phyloP scores from a whole-genome alignment of 1,284 basidiomycete genomes.

The Pyrrhoderma lamaoense region DNA sequence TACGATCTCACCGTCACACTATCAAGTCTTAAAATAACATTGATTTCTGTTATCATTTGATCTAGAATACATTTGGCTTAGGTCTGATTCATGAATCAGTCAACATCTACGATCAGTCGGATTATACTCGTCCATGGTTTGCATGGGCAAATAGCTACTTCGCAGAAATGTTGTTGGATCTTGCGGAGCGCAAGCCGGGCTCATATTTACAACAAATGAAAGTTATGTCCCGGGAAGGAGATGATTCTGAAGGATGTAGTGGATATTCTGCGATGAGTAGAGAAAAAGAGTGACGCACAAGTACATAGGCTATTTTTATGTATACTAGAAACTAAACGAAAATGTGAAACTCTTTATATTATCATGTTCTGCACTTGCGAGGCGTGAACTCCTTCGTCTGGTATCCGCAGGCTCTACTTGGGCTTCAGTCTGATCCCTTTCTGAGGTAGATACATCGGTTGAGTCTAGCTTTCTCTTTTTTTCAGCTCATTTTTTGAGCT shows the following conservation, averaged over 20 bases:
- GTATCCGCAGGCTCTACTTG: not conserved
- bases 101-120: slow-evolving; percentile 48
- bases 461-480: too few relatives aligned
- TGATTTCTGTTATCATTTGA: not conserved
- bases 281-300: too few relatives aligned
- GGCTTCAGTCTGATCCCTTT: not conserved
- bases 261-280: too few relatives aligned
- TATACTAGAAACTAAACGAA: too few relatives aligned
- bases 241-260: not conserved
- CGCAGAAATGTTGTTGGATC: slow-evolving; percentile 70
- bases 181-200: slow-evolving; percentile 65
- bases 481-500: too few relatives aligned
- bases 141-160: slow-evolving; percentile 80
- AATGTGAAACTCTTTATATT: too few relatives aligned
- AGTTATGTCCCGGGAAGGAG: slow-evolving; percentile 7
- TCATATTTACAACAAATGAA: slow-evolving; percentile 49
- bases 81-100: slow-evolving; percentile 73
- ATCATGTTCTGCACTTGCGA: not conserved
- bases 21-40: not conserved
- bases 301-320: too few relatives aligned
- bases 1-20: slow-evolving; percentile 22
- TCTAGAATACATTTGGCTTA: slow-evolving; percentile 58
- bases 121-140: slow-evolving; percentile 74
- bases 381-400: slow-evolving; percentile 5
- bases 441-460: too few relatives aligned